Evolutionary conservation across 768 basidiomycete genomes (phyloP), one percentile per base, ranked within the genome.

Genomic region (Inosperma sp.): DNA sequence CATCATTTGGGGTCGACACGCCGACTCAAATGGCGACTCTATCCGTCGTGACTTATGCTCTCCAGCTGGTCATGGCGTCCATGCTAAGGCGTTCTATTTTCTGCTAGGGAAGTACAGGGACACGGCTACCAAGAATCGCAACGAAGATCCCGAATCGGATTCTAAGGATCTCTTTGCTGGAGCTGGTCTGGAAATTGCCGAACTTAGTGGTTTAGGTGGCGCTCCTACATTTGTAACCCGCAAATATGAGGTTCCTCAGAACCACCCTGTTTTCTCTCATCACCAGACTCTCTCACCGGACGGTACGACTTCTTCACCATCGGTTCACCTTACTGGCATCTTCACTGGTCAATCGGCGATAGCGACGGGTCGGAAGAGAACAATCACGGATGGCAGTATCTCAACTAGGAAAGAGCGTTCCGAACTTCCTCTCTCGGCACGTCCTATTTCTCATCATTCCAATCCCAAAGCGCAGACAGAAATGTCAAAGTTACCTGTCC

Each of bases 11-110:
- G 86, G 84, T 5, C 83, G 83, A 26, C 80, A 88, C 53, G 78
- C 82, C 14, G 80, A 87, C 52, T 52, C 71, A 12, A 61, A 66
- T 3, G 75, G 76, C 6, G 74, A 80, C 13, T 64, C 62, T 22
- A 86, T 90, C 60, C 78, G 74, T 49, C 64, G 72, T 19, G 88
- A 90, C 59, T 72, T 91, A 5, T 78, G 87, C 55, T 79, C 84
- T 23, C 82, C 85, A 9, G 74, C 77, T 14, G 88, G 84, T 16
- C 71, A 79, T 45, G 87, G 86, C 10, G 79, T 80, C 7, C 78
- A 89, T 53, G 86, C 89, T 8, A 94, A 94, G 64, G 88, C 88
- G 0, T 93, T 93, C 66, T 95, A 93, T 63, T 91, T 86, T 62
- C 77, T 95, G 30, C 77, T 95, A 16, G 73, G 80, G 33, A 79